These are phyloP conservation scores for Cylindrotheca fusiformis DNA, from an alignment of 108 stramenopile genomes.

Conservation along the genomic window DNA sequence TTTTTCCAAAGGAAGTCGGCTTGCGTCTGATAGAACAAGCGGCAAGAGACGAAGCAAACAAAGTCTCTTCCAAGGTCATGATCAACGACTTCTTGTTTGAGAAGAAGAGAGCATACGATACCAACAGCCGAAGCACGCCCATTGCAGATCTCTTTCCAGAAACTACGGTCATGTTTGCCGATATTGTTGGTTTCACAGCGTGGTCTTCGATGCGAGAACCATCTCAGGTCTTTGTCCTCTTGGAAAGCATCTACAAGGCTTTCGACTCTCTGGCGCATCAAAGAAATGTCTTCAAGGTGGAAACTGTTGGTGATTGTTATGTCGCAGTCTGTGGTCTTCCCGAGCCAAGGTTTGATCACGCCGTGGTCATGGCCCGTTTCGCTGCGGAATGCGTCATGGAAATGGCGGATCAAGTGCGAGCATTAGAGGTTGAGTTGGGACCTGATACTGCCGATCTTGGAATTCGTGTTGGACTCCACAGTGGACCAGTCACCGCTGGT, in stretches of 20 bases:
- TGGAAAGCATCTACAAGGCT: slow-evolving; percentile 1
- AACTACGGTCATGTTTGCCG: slow-evolving; percentile 11
- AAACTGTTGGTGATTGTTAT: slow-evolving; percentile 23
- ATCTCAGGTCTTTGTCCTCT: slow-evolving; percentile 5
- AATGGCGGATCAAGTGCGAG: slow-evolving; percentile 13
- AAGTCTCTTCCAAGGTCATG: background rate
- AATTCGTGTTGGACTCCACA: slow-evolving; percentile 22
- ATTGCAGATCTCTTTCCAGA: slow-evolving; percentile 7
- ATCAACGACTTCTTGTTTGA: background rate
- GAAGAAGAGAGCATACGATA: background rate
- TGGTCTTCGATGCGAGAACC: slow-evolving; percentile 12
- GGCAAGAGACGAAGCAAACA: background rate
- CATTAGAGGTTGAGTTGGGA: slow-evolving; percentile 21
- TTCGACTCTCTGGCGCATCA: slow-evolving; percentile 5
- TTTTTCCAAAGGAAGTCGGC: slow-evolving; percentile 34
- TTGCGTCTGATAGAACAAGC: slow-evolving; percentile 21
- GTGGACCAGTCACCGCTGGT: slow-evolving; percentile 8
- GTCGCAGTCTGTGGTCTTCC: slow-evolving; percentile 33
- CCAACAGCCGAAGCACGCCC: background rate
- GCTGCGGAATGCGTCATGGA: slow-evolving; percentile 7
- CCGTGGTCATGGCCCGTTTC: slow-evolving; percentile 16
- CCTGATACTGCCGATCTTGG: slow-evolving; percentile 31
- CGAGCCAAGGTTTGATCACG: slow-evolving; percentile 7
- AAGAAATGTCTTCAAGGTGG: slow-evolving; percentile 11
- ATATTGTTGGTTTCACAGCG: slow-evolving; percentile 10